Evolutionary conservation across 169 alveolate species (phyloP).

Genomic region (Prorocentrum cordatum): DNA sequence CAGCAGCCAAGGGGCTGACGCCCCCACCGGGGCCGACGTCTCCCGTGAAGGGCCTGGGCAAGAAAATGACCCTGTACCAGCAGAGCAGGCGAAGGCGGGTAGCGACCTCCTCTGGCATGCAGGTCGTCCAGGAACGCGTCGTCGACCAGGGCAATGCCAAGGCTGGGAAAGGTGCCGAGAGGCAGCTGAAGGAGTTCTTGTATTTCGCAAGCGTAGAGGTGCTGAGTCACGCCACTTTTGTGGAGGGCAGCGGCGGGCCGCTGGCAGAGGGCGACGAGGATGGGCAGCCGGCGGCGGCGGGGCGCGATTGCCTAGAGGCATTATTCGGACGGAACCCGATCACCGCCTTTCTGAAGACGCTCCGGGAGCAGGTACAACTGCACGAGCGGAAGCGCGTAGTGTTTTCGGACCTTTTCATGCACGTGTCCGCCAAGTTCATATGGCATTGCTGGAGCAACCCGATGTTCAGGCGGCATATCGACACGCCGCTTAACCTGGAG

Average conservation of each 20-base stretch:
- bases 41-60: no score
- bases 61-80: no score
- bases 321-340: background rate
- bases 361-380: background rate
- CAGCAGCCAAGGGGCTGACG: no score
- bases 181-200: constrained; percentile 7
- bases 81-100: no score
- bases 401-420: constrained; percentile 45
- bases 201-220: constrained; percentile 27
- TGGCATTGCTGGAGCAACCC: constrained; percentile 46
- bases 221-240: constrained; percentile 24
- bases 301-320: background rate
- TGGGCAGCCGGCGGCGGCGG: background rate
- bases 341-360: background rate
- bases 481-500: constrained; percentile 11
- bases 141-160: no score
- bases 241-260: background rate
- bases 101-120: no score
- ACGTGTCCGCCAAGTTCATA: constrained; percentile 22
- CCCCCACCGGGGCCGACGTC: no score
- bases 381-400: constrained; percentile 36
- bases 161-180: no score
- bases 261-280: background rate
- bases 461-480: background rate
- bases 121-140: no score